Conservation (phyloP, 2,329 filamentous ascomycete genomes). For the Simplicillium aogashimaense region DNA sequence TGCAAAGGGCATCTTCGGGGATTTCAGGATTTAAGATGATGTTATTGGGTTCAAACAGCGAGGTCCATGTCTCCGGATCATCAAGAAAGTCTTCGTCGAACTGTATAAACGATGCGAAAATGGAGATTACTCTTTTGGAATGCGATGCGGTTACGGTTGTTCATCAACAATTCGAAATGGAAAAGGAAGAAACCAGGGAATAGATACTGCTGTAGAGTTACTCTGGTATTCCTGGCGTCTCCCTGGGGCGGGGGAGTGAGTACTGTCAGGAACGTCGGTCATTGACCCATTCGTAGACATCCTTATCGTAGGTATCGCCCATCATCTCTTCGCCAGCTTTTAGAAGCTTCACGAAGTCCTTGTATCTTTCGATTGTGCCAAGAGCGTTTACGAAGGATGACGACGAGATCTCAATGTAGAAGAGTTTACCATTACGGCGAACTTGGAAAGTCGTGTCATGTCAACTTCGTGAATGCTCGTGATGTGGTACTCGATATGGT, state of each 20-base stretch:
- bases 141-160: neutral
- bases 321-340: conserved; percentile 9
- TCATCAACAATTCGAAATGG: conserved; percentile 10
- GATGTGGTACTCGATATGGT: conserved; percentile 9
- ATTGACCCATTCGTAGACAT: conserved; percentile 11
- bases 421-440: conserved; percentile 10
- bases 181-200: conserved; percentile 11
- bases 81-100: conserved; percentile 11
- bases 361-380: conserved; percentile 6
- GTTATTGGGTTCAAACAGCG: conserved; percentile 10
- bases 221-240: neutral
- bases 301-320: conserved; percentile 8
- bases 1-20: conserved; percentile 12
- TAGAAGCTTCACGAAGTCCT: conserved; percentile 9
- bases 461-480: conserved; percentile 1
- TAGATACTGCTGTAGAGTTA: conserved; percentile 11
- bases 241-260: conserved; percentile 10
- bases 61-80: conserved; percentile 13
- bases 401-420: conserved; percentile 9
- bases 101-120: conserved; percentile 5
- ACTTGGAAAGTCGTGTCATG: conserved; percentile 5
- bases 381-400: conserved; percentile 9
- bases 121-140: neutral
- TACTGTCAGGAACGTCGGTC: conserved; percentile 11
- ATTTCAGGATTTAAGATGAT: conserved; percentile 10